Conservation (phyloP, 139 green algal species). For the Chlamydomonas sp. region DNA sequence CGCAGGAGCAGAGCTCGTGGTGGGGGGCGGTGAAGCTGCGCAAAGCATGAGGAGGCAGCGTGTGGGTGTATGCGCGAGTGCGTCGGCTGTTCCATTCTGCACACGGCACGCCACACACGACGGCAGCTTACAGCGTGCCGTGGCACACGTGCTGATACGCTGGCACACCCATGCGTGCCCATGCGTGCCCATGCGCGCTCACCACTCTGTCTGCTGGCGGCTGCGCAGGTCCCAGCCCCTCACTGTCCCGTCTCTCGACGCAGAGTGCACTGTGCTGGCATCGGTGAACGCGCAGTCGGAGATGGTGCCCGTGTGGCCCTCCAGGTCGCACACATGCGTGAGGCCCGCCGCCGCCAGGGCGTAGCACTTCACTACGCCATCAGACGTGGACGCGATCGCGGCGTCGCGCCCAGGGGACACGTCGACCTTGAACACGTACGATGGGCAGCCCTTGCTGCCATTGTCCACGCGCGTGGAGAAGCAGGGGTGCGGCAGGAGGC, state of each 20-base stretch:
- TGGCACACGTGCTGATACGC: too few relatives aligned
- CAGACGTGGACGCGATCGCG: slow-evolving; percentile 47
- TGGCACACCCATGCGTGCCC: too few relatives aligned
- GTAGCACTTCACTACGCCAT: slow-evolving; percentile 52
- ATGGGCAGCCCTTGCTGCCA: slow-evolving; percentile 39
- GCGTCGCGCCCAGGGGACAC: slow-evolving; percentile 10
- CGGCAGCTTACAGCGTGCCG: too few relatives aligned
- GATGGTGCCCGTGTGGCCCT: slow-evolving; percentile 38
- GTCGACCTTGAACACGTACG: slow-evolving; percentile 57
- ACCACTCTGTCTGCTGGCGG: slow-evolving; percentile 28
- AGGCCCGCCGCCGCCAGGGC: slow-evolving; percentile 21
- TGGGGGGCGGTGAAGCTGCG: background rate
- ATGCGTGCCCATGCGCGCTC: too few relatives aligned
- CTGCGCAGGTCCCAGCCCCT: slow-evolving; percentile 55
- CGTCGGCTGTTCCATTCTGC: too few relatives aligned
- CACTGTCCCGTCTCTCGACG: slow-evolving; percentile 50
- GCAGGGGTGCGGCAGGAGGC: slow-evolving; percentile 26
- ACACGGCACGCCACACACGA: too few relatives aligned
- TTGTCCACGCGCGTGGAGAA: slow-evolving; percentile 37
- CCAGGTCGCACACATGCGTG: slow-evolving; percentile 42
- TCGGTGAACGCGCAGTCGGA: slow-evolving; percentile 39
- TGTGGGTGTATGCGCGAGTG: slow-evolving; percentile 5
- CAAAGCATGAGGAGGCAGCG: background rate
- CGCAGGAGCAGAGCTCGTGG: slow-evolving; percentile 43
- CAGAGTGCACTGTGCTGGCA: slow-evolving; percentile 40